phyloP scores from a whole-genome alignment of 345 rosid genomes.

The Eucalyptus erythrocorys region DNA sequence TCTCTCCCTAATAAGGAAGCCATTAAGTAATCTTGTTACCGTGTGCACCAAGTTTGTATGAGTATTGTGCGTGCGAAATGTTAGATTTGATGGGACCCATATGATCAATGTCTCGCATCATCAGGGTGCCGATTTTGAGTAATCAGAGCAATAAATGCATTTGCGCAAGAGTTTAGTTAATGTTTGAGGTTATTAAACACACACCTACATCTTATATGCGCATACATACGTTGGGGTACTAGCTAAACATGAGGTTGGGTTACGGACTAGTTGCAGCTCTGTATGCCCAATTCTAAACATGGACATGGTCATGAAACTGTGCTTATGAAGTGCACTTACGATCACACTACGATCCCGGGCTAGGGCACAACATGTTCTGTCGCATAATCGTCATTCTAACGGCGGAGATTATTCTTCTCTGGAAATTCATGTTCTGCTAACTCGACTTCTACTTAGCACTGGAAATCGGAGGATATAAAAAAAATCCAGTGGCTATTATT shows the following conservation, averaged over 20 bases:
- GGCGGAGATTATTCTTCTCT: neutral
- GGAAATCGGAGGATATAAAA: neutral
- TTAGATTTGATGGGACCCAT: neutral
- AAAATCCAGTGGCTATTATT: neutral
- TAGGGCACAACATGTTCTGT: neutral
- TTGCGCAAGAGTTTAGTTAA: neutral
- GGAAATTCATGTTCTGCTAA: neutral
- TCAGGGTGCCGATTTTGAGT: fast-evolving
- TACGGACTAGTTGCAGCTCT: neutral
- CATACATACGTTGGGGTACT: neutral
- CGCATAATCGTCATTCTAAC: neutral
- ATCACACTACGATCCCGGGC: neutral
- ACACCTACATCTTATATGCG: neutral
- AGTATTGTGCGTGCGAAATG: fast-evolving
- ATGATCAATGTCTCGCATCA: neutral
- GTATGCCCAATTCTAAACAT: neutral
- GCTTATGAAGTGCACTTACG: neutral
- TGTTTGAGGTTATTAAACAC: neutral
- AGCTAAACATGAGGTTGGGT: neutral
- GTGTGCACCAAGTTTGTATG: neutral
- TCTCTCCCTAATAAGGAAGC: neutral
- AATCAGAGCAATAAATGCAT: fast-evolving
- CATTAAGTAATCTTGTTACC: neutral
- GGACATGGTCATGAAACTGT: neutral
- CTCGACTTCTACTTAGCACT: neutral